These are phyloP conservation scores for Ulota crispa DNA, from an alignment of 225 moss, liverwort and hornwort species.

Conservation along the genomic window DNA sequence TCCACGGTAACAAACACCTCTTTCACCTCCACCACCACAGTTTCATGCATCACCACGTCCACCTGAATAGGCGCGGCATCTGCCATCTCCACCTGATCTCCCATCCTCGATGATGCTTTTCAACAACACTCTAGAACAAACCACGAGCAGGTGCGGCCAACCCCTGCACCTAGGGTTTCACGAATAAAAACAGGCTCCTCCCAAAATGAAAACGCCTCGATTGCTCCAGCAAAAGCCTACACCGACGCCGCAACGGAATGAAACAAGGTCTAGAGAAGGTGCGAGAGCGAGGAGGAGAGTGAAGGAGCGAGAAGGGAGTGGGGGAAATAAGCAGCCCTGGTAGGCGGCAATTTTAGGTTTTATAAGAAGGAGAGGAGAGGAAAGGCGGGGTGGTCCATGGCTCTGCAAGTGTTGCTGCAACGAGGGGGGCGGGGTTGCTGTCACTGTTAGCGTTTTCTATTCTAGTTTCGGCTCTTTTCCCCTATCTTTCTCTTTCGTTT, in stretches of 20 bases:
- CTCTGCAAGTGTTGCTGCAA: slow-evolving; percentile 14
- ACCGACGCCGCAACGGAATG: neutral
- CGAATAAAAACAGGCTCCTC: neutral
- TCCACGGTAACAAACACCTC: slow-evolving; percentile 28
- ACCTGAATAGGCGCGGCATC: slow-evolving; percentile 15
- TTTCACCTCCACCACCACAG: slow-evolving; percentile 20
- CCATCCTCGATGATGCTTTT: slow-evolving; percentile 20
- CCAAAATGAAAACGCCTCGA: neutral
- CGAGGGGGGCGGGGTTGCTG: neutral
- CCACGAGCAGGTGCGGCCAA: slow-evolving; percentile 12
- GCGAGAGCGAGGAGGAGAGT: neutral
- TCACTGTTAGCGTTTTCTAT: neutral
- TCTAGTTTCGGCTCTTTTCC: neutral
- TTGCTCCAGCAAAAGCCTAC: neutral
- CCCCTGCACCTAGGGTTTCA: slow-evolving; percentile 31
- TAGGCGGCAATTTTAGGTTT: slow-evolving; percentile 44
- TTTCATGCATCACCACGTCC: slow-evolving; percentile 65
- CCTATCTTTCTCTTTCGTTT: neutral
- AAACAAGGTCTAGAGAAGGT: neutral
- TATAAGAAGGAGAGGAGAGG: slow-evolving; percentile 5
- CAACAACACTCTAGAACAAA: neutral
- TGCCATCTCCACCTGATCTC: slow-evolving; percentile 35
- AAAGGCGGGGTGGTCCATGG: neutral
- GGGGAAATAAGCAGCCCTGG: neutral
- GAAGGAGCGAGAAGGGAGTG: accelerated